A percentile compares a stretch with the other conserved stretches of the same genome.
Conservation (phyloP, 2,329 filamentous ascomycete species). For the Fusarium falciforme region DNA sequence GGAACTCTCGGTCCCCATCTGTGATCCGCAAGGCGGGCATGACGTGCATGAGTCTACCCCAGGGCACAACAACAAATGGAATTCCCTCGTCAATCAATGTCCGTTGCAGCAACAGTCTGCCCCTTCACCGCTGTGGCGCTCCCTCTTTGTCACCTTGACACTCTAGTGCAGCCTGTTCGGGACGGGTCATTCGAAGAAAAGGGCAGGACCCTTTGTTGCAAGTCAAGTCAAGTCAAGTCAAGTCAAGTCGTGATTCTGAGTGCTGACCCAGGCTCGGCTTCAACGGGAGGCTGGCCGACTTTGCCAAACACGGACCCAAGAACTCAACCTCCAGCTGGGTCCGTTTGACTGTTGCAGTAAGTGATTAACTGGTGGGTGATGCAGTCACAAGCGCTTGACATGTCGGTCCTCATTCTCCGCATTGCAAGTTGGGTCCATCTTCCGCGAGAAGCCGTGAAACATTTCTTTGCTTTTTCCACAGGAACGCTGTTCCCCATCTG, state of each 20-base stretch:
- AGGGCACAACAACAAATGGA: conserved; percentile 27
- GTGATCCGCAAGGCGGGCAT: conserved; percentile 37
- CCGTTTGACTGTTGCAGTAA: neutral
- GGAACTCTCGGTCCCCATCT: conserved; percentile 13
- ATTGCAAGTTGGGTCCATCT: conserved; percentile 2
- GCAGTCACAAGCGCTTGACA: neutral
- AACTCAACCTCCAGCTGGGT: neutral
- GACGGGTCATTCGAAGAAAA: conserved; percentile 1
- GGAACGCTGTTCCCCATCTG: conserved; percentile 22
- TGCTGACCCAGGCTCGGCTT: neutral
- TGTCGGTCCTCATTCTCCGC: conserved; percentile 7
- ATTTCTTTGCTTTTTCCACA: conserved; percentile 23
- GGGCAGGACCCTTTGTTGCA: neutral
- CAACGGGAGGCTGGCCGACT: conserved; percentile 1
- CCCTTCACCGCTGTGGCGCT: conserved; percentile 8
- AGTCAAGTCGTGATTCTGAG: neutral
- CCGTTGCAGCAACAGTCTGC: neutral
- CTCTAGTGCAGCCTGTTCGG: neutral
- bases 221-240: neutral
- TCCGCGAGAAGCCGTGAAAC: conserved; percentile 14
- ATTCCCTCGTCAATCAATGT: conserved; percentile 1
- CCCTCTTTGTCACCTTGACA: neutral
- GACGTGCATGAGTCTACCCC: conserved; percentile 36
- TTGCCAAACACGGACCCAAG: neutral
- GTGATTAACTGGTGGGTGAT: neutral